Base-by-base conservation (phyloP, 2,329 filamentous ascomycete species). In the Ophiosphaerella korrae region DNA sequence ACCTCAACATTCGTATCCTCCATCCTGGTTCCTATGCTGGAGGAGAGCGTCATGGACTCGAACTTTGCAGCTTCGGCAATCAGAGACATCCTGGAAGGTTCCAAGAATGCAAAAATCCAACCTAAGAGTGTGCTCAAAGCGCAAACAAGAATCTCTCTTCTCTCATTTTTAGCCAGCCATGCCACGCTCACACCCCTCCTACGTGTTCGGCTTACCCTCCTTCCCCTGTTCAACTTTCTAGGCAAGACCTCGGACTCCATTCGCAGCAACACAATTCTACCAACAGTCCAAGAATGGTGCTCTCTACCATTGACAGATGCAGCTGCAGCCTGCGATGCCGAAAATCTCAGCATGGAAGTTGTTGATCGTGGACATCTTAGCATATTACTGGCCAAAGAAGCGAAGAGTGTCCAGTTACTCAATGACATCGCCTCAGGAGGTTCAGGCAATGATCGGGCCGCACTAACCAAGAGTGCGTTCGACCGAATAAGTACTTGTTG, bases 1-100 rank as follows among this genome's bases (percentile, higher is more conserved):
- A 70, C 75, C 12, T 78, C 76, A 3, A 74, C 76, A 14, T 16
- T 88, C 13, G 74, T 95, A 16, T 67, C 94, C 1, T 80, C 84
- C 16, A 80, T 88, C 33, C 74, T 97, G n/a, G 72, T 90, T 16
- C 90, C 90, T 0, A 84, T 82, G 2, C 75, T 96, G 8, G 92
- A 97, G 73, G 94, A 97, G 73, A 95, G 88, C 64, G 81, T 93
- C 3, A 83, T 97, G 59, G 92, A 97, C 67, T 77, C 84, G 3
- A 83, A 82, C 24, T 87, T 94, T 53, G 80, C 96, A 38, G 77
- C 82, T 23, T 83, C 83, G 16, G 81, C 87, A 2, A 71, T 96
- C 5, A 80, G 83, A 52, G 80, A 78, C 29, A 75, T 81, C 0
- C 70, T 94, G 9, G 84, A 87, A 59, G 83, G 83, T 45, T 75